A percentile compares a stretch with the other conserved stretches of the same genome.
Conservation (phyloP, 225 moss, liverwort and hornwort genomes). For the Ulota crispa region DNA sequence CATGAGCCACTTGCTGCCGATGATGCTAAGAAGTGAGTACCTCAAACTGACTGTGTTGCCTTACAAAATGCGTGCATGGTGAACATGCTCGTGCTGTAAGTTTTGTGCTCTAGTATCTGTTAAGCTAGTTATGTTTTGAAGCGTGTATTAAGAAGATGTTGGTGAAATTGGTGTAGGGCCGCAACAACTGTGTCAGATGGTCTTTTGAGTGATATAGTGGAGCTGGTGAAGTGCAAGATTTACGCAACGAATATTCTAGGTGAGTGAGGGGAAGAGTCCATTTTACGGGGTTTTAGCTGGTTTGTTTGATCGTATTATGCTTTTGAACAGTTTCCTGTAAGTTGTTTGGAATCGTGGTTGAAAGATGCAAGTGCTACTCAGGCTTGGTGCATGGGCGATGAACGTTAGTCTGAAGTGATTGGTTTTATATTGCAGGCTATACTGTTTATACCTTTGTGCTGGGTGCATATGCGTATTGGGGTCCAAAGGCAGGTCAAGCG, state of each 20-base stretch:
- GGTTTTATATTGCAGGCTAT: conserved; percentile 63
- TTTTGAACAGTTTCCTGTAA: background rate
- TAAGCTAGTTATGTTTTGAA: conserved; percentile 1
- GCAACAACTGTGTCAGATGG: conserved; percentile 19
- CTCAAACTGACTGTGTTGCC: background rate
- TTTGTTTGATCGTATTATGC: background rate
- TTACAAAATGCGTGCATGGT: background rate
- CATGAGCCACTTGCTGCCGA: conserved; percentile 34
- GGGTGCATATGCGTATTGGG: conserved; percentile 97
- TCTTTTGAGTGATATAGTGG: conserved; percentile 42
- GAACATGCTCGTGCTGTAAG: background rate
- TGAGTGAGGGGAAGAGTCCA: background rate
- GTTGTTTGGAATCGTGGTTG: background rate
- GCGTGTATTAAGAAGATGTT: background rate
- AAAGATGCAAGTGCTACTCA: background rate
- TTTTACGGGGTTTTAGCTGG: background rate
- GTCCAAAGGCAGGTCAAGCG: conserved; percentile 91
- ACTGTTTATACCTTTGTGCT: conserved; percentile 85
- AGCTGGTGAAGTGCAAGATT: conserved; percentile 40
- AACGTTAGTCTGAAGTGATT: conserved; percentile 29
- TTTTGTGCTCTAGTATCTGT: background rate
- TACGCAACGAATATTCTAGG: conserved; percentile 47
- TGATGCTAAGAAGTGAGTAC: conserved; percentile 30
- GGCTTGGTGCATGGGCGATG: background rate
- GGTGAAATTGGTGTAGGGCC: conserved; percentile 1